Evolutionary conservation across 352 stramenopile genomes (phyloP), one percentile per base, ranked within the genome.

Genomic region (Peronospora farinosa): DNA sequence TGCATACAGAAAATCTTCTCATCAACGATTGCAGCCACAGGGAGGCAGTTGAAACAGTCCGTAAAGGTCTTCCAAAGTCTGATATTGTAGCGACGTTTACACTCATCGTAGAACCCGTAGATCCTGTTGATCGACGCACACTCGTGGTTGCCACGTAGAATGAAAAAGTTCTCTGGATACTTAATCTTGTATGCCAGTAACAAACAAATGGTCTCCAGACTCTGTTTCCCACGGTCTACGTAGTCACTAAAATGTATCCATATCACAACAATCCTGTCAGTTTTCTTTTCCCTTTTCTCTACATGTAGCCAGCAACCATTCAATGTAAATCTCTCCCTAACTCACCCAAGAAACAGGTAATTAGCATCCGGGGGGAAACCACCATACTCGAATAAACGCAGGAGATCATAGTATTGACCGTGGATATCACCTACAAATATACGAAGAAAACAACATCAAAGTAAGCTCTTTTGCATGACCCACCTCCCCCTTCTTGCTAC

Each of bases 51-150:
- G 69, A 99, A 99, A 57, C 91, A 97, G 67, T 99, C 96, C 39
- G 86, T 96, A 69, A 99, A 99, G 15, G 91, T 94, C 36, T 89
- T 76, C 92, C 92, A 98, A 10, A 98, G 66, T 56, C 96, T 96
- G 33, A 97, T 77, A 21, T 78, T 91, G 68, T 96, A 97, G 37
- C 88, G 69, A 10, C 85, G 75, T 63, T 98, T 98, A 88, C 95
- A 98, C 63, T 99, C 96, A 63, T 99, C 95, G 67, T 98, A 99
- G 67, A 99, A 99, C 32, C 96, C 96, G 74, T 99, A 99, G 71
- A 99, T 98, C 23, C 95, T 84, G 74, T 98, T 99, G 60, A 99
- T 98, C 13, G 94, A 97, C 27, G 93, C 91, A 58, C 90, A 98
- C 74, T 99, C 96, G 73, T 99, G 96, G 76, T 99, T 99, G 13